Conservation (phyloP, 2,329 filamentous ascomycete genomes). For the Aureobasidium melanogenum region DNA sequence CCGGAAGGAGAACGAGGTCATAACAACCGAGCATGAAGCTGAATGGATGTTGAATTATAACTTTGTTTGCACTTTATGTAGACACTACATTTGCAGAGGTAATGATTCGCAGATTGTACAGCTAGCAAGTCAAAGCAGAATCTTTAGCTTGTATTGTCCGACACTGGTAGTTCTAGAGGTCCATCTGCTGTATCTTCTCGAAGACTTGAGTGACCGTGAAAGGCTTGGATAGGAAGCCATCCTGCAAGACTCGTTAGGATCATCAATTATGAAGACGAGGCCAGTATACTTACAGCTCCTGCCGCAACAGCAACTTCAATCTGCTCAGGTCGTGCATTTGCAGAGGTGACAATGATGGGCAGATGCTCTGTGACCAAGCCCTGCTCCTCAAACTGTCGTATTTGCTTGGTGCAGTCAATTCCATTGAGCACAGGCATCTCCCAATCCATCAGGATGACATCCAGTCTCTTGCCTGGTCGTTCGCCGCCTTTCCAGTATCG, state of each 20-base stretch:
- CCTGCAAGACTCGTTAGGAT: background rate
- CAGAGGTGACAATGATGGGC: conserved; percentile 70
- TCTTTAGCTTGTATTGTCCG: background rate
- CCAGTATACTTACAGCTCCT: conserved; percentile 47
- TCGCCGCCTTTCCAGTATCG: background rate
- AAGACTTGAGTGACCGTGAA: conserved; percentile 20
- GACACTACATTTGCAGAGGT: no score
- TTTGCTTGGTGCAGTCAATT: conserved; percentile 60
- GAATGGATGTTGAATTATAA: no score
- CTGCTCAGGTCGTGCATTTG: conserved; percentile 67
- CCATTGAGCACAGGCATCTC: conserved; percentile 83
- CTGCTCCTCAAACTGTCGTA: conserved; percentile 58
- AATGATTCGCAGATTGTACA: no score
- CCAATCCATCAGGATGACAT: conserved; percentile 66
- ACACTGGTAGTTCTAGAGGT: background rate
- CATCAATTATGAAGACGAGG: no score
- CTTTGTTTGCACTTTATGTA: no score
- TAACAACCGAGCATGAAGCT: no score
- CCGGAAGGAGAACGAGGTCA: no score
- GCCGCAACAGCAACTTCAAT: conserved; percentile 61
- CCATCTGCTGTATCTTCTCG: background rate
- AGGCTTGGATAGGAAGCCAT: conserved; percentile 26
- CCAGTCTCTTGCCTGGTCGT: background rate
- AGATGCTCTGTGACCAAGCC: conserved; percentile 56
- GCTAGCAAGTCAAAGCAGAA: no score